These are phyloP conservation scores for Pseudocercospora eumusae DNA, from an alignment of 2,329 filamentous ascomycete genomes.

Conservation along the genomic window DNA sequence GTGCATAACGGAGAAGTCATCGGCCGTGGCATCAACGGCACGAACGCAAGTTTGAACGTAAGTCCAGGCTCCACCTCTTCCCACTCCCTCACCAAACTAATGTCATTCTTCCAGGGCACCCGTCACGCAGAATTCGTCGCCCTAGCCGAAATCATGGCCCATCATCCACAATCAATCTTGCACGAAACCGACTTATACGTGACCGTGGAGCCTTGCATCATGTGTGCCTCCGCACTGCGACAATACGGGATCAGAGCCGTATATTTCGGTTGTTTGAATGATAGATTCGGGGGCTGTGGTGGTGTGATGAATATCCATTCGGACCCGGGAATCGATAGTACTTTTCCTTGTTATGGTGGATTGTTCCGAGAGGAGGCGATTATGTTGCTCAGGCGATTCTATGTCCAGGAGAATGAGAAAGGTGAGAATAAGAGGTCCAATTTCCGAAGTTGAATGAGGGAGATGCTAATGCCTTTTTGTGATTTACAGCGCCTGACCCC, in stretches of 20 bases:
- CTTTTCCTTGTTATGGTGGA: slow-evolving; percentile 81
- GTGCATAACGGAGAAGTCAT: slow-evolving; percentile 79
- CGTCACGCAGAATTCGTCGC: slow-evolving; percentile 95
- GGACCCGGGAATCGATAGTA: slow-evolving; percentile 71
- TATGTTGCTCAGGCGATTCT: slow-evolving; percentile 87
- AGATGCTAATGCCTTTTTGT: not conserved
- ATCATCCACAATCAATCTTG: slow-evolving; percentile 68
- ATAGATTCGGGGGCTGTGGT: slow-evolving; percentile 94
- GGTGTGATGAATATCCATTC: slow-evolving; percentile 86
- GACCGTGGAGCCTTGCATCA: slow-evolving; percentile 97
- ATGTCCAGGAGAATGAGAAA: slow-evolving; percentile 96
- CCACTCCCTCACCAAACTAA: not conserved
- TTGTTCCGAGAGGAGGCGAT: slow-evolving; percentile 92
- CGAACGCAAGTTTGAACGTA: slow-evolving; percentile 77
- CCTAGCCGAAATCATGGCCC: slow-evolving; percentile 64
- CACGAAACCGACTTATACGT: slow-evolving; percentile 82
- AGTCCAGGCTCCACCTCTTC: not conserved
- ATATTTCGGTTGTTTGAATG: slow-evolving; percentile 93
- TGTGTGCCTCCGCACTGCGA: slow-evolving; percentile 91
- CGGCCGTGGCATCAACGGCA: slow-evolving; percentile 93
- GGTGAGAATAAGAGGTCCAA: slow-evolving; percentile 52
- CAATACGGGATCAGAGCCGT: slow-evolving; percentile 87
- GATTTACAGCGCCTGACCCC: slow-evolving; percentile 58
- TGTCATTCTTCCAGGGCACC: slow-evolving; percentile 63
- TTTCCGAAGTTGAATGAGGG: slow-evolving; percentile 8